Base-by-base conservation (phyloP, 1,284 basidiomycete species). In the Pulveroboletus sp. region DNA sequence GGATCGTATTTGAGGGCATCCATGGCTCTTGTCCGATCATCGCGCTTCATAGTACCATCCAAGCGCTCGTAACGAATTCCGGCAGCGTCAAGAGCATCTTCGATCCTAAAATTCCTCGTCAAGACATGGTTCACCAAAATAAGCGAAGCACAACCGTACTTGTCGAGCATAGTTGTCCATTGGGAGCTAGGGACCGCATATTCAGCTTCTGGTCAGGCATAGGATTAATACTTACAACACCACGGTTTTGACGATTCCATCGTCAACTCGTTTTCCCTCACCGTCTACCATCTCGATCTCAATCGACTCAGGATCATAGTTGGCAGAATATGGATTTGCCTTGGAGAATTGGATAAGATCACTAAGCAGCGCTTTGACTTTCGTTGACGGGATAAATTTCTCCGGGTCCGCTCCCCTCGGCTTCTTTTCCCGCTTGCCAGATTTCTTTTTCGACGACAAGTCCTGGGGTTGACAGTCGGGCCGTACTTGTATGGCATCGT, bases 1-100 rank as follows among this genome's bases (percentile, higher is more conserved):
- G 91, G 89, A 64, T 96, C 90, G 54, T 83, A 80, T 74, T 94
- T 95, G 59, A 99, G 81, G 2, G 87, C 84, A 25, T 96, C 91
- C 85, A 99, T 95, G 2, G 96, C 91, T 55, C 83, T 82, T 12
- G 88, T 91, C 22, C 97, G 86, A 50, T 96, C 93, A 54, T 97
- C 95, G 57, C 96, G 90, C 67, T 92, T 92, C 92, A 98, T 99
- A 2, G 92, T 93, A 0, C 97, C 97, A 74, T 99, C 97, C 35
- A 99, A 76, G 43, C 96, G 86, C 65, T 93, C 90, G 71, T 92
- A 96, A 26, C 82, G 83, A 68, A 98, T 98, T 40, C 84, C 82
- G 26, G 86, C 83, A 36, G 84, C 79, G 62, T 92, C 87, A 35
- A 98, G 77, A 31, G 95, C 95, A 65, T 96, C 94, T 71, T 95